Conservation (phyloP, 2,329 filamentous ascomycete species). For the Microdochium paspali region DNA sequence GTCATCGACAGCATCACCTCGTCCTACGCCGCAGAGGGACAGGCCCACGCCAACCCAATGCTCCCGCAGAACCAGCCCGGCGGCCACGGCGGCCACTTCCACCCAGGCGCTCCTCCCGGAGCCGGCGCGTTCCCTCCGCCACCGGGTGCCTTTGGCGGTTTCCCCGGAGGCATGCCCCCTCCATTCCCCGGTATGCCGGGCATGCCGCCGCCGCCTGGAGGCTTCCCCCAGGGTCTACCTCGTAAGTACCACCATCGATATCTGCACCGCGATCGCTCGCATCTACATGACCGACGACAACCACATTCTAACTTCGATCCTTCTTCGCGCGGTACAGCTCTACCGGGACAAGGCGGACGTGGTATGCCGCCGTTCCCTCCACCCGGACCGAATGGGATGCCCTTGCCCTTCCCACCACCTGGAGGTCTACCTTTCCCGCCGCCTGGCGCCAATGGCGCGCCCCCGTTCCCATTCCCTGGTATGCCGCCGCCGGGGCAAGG, state of each 20-base stretch:
- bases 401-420: conserved; percentile 20
- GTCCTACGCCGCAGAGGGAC: conserved; percentile 90
- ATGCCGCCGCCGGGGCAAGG: conserved; percentile 29
- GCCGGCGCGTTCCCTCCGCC: conserved; percentile 32
- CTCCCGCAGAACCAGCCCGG: conserved; percentile 60
- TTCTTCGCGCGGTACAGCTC: conserved; percentile 25
- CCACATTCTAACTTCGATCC: conserved; percentile 5
- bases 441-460: conserved; percentile 28
- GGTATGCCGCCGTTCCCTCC: conserved; percentile 43
- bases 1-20: conserved; percentile 97
- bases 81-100: conserved; percentile 19
- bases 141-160: conserved; percentile 46
- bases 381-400: conserved; percentile 21
- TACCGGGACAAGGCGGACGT: conserved; percentile 31
- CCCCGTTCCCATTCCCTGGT: conserved; percentile 40
- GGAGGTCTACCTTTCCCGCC: conserved; percentile 21
- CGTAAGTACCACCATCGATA: conserved; percentile 34
- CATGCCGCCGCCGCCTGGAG: conserved; percentile 49
- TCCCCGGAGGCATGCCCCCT: conserved; percentile 43
- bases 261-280: background rate
- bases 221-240: conserved; percentile 35
- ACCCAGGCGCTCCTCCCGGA: conserved; percentile 16
- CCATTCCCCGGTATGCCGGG: conserved; percentile 29
- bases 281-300: background rate
- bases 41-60: conserved; percentile 78